Percentiles rank a stretch among this genome's conserved stretches.
Conservation (phyloP, 257 asterid species). For the Solanum acaule region DNA sequence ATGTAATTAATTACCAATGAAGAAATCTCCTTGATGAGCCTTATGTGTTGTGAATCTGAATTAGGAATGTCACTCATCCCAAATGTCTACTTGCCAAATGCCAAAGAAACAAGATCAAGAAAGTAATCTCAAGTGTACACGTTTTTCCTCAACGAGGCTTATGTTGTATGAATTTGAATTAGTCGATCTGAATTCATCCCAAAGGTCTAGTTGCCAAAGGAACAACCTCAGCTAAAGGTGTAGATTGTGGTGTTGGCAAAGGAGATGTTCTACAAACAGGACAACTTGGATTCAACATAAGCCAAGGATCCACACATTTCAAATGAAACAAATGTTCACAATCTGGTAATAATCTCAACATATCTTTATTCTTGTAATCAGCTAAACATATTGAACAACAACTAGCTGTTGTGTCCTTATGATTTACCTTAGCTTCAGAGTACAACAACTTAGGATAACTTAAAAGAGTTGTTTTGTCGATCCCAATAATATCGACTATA, state of each 20-base stretch:
- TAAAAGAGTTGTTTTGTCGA: constrained; percentile 62
- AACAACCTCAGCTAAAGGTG: constrained; percentile 81
- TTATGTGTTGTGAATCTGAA: not conserved
- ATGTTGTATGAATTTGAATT: not conserved
- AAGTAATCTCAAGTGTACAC: too few species aligned
- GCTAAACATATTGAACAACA: constrained; percentile 86
- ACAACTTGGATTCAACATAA: constrained; percentile 78
- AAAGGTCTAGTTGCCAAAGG: constrained; percentile 56
- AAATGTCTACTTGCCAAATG: too few species aligned
- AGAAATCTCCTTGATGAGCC: not conserved
- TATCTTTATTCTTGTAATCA: constrained; percentile 52
- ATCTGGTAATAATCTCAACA: constrained; percentile 58
- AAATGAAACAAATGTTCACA: constrained; percentile 80
- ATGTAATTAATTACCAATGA: not conserved
- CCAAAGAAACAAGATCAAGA: constrained; percentile 35
- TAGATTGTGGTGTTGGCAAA: constrained; percentile 60
- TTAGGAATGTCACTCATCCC: not conserved
- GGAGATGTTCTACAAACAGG: constrained; percentile 93
- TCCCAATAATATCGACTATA: constrained; percentile 33
- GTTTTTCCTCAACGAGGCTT: too few species aligned
- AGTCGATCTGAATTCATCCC: not conserved
- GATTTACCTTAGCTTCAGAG: constrained; percentile 53
- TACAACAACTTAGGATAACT: constrained; percentile 63
- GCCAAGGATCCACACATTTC: constrained; percentile 84
- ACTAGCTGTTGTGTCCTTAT: constrained; percentile 43